Conservation (phyloP, 305 asterid species). For the Fraxinus baroniana region DNA sequence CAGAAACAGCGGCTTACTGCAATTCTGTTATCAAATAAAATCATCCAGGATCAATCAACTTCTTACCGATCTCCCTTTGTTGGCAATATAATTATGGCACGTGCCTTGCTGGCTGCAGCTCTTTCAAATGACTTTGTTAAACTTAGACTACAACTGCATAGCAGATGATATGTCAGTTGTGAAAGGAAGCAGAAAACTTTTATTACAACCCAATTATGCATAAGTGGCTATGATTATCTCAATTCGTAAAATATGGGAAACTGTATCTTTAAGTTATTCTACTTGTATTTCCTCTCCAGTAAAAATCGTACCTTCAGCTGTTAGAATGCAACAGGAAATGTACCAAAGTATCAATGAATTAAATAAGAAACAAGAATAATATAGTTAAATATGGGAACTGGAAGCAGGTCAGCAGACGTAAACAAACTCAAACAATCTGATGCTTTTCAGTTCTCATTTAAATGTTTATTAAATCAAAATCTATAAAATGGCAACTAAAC, state of each 20-base stretch:
- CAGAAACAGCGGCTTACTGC: background rate
- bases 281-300: background rate
- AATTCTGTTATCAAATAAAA: background rate
- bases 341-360: background rate
- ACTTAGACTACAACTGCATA: conserved; percentile 89
- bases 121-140: conserved; percentile 90
- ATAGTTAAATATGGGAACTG: background rate
- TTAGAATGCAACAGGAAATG: conserved; percentile 3
- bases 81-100: conserved; percentile 88
- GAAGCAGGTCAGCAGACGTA: background rate
- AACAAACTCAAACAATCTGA: background rate
- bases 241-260: background rate
- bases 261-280: background rate
- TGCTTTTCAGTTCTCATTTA: background rate
- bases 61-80: conserved; percentile 76
- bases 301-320: background rate
- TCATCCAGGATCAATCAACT: conserved; percentile 18
- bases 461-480: background rate
- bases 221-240: background rate
- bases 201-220: background rate
- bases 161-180: conserved; percentile 24
- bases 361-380: background rate
- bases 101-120: conserved; percentile 96
- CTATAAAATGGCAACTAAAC: background rate
- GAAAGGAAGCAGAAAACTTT: conserved; percentile 14